Evolutionary conservation across 495 filamentous ascomycete species (phyloP), one percentile per base, ranked within the genome.

Genomic region (Cryomyces antarcticus): DNA sequence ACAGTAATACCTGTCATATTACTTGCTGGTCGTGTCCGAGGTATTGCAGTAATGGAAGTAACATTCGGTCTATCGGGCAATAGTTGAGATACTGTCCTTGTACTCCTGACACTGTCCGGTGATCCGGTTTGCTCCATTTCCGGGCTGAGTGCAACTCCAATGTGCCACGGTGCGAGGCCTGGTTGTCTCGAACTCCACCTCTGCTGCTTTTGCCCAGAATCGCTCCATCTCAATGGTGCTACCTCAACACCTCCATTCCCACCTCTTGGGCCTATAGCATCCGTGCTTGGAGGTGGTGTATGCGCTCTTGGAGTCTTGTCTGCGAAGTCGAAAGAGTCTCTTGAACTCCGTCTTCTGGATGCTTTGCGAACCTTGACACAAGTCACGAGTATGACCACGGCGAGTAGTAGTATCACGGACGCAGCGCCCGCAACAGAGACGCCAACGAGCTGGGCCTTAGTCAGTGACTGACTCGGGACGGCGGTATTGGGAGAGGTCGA

Each of bases 31-130:
- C 39, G 37, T 12, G 39, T 39, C 6, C 12, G 37, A 12, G 41
- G 28, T 6, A 27, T 37, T 12, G 5, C n/a, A 39, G 38, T 24
- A 3, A 38, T 42, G 17, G 45, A 46, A 29, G 37, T 37, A 11
- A 45, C 5, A 0, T 31, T 31, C n/a, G 50, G 50, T 43, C 44
- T 55, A 4, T 52, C 50, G 0, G 49, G 52, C 12, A 55, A 31
- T 10, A 50, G 31, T 37, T 45, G 44, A 5, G 50, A 53, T 10
- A 47, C 12, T 6, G 47, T 53, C 5, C 42, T n/a, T 36, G 37
- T 40, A 31, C 47, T 52, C 28, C 5, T 13, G 28, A 17, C 28
- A 28, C 38, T 42, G 6, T n/a, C 9, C 12, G 38, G 44, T 5
- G 39, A 39, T n/a, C 27, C 10, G 2, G 11, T n/a, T 2, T 39